Evolutionary conservation across 495 filamentous ascomycete species (phyloP).

Genomic region (Podospora anserina): DNA sequence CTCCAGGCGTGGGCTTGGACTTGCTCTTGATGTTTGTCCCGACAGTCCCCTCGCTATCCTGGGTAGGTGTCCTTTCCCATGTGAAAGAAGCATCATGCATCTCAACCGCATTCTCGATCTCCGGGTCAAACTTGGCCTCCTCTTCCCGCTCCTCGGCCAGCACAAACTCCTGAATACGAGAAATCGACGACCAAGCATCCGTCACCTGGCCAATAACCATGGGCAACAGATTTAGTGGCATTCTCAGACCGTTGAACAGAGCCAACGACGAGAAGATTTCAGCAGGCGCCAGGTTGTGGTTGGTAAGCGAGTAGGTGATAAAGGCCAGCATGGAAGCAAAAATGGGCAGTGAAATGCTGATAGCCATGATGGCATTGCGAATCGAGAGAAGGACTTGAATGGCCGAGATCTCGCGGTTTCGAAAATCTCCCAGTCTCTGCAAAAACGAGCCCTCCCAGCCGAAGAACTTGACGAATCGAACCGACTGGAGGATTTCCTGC

Average conservation of each 20-base stretch:
- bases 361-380: slow-evolving; percentile 78
- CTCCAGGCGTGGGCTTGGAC: slow-evolving; percentile 32
- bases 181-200: slow-evolving; percentile 81
- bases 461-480: slow-evolving; percentile 94
- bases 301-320: slow-evolving; percentile 81
- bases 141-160: slow-evolving; percentile 81
- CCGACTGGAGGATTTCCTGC: slow-evolving; percentile 86
- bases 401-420: slow-evolving; percentile 67
- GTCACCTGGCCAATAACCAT: slow-evolving; percentile 83
- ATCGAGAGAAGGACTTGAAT: slow-evolving; percentile 79
- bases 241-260: slow-evolving; percentile 83
- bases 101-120: slow-evolving; percentile 65
- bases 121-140: slow-evolving; percentile 59
- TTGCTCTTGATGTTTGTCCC: slow-evolving; percentile 34
- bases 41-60: slow-evolving; percentile 49
- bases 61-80: slow-evolving; percentile 77
- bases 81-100: slow-evolving; percentile 78
- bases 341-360: slow-evolving; percentile 71
- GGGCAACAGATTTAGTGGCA: slow-evolving; percentile 85
- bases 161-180: slow-evolving; percentile 83
- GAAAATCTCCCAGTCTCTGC: slow-evolving; percentile 66
- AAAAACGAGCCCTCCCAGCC: slow-evolving; percentile 91
- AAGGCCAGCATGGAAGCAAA: slow-evolving; percentile 95
- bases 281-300: slow-evolving; percentile 67
- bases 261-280: slow-evolving; percentile 88